Evolutionary conservation across 1,139 yeast species (phyloP).

Genomic region (Taphrina confusa): DNA sequence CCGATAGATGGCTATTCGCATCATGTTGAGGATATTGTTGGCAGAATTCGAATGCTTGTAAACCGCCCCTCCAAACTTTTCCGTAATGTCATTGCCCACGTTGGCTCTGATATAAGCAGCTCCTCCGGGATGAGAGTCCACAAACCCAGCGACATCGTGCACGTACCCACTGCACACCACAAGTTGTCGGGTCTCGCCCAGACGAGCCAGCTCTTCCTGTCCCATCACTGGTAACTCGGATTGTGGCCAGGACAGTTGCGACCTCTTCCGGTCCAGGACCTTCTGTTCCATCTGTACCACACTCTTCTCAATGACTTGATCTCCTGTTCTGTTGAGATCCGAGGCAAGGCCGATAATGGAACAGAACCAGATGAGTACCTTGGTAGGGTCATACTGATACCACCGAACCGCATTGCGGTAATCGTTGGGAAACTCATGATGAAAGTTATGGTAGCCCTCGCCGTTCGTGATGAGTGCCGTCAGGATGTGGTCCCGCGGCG

Average conservation of each 20-base stretch:
- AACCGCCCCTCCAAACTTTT: conserved; percentile 96
- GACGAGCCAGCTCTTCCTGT: conserved; percentile 71
- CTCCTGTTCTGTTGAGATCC: conserved; percentile 88
- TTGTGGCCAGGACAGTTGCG: conserved; percentile 81
- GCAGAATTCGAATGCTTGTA: conserved; percentile 97
- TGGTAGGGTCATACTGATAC: conserved; percentile 99
- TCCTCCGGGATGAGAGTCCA: conserved; percentile 97
- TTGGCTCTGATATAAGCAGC: conserved; percentile 81
- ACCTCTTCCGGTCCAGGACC: conserved; percentile 80
- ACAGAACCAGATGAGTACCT: conserved; percentile 67
- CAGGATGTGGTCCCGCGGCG: conserved; percentile 92
- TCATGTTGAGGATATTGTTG: conserved; percentile 87
- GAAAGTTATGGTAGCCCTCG: conserved; percentile 99
- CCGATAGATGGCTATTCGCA: conserved; percentile 93
- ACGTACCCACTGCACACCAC: conserved; percentile 91
- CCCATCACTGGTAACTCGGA: conserved; percentile 88
- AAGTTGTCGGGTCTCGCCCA: conserved; percentile 62
- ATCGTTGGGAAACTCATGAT: conserved; percentile 98
- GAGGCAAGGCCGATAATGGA: conserved; percentile 83
- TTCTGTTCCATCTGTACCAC: conserved; percentile 93
- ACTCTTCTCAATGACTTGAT: conserved; percentile 95
- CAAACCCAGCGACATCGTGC: conserved; percentile 81
- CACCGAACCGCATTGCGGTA: conserved; percentile 96
- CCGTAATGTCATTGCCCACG: conserved; percentile 92
- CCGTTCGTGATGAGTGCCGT: conserved; percentile 96